Evolutionary conservation across 2,329 filamentous ascomycete species (phyloP).

Genomic region (Exophiala sideris): DNA sequence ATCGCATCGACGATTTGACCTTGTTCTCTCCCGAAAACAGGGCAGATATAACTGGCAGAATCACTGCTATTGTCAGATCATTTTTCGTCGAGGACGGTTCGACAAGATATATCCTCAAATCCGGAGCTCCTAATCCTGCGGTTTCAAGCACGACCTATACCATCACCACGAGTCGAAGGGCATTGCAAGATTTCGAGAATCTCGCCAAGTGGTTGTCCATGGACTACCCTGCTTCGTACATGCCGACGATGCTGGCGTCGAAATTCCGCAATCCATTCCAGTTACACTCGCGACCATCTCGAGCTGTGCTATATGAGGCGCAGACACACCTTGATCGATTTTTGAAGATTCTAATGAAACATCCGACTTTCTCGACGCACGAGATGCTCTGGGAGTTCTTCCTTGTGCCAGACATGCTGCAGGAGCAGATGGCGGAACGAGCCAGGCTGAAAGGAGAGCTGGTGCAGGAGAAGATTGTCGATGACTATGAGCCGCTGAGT

Average conservation of each 20-base stretch:
- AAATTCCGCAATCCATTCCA: conserved; percentile 75
- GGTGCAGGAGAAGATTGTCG: conserved; percentile 76
- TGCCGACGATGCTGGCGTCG: conserved; percentile 72
- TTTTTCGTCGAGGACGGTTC: conserved; percentile 98
- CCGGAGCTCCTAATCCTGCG: conserved; percentile 67
- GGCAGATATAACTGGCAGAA: conserved; percentile 70
- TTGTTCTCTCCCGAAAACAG: conserved; percentile 59
- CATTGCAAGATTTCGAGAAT: conserved; percentile 85
- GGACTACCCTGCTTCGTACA: conserved; percentile 93
- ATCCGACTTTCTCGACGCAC: conserved; percentile 91
- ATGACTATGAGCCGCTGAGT: conserved; percentile 77
- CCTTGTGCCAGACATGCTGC: conserved; percentile 87
- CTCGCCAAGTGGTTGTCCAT: conserved; percentile 76
- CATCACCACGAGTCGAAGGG: conserved; percentile 88
- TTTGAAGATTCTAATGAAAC: conserved; percentile 76
- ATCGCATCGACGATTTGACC: conserved; percentile 90
- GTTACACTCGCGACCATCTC: conserved; percentile 85
- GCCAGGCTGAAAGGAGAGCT: conserved; percentile 82
- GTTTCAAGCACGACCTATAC: conserved; percentile 74
- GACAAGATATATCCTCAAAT: conserved; percentile 89
- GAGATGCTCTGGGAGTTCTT: conserved; percentile 99
- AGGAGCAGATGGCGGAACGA: conserved; percentile 83
- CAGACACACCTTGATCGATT: conserved; percentile 86
- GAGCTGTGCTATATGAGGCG: conserved; percentile 79
- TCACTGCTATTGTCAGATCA: conserved; percentile 87